phyloP scores from a whole-genome alignment of 2,329 filamentous ascomycete species.

The Dactylellina haptotyla region DNA sequence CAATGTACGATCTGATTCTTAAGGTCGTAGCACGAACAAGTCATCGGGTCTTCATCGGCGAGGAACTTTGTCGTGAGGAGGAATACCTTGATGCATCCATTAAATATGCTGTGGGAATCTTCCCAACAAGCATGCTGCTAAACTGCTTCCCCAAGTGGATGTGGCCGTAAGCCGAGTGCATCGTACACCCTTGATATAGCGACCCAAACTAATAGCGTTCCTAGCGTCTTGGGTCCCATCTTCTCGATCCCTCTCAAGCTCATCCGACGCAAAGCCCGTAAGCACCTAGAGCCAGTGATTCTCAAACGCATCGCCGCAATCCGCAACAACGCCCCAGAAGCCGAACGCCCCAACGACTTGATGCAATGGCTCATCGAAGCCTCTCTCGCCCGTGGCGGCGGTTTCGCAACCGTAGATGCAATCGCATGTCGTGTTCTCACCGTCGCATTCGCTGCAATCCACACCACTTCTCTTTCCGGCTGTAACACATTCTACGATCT shows the following conservation, averaged over 20 bases:
- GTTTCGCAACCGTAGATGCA: constrained; percentile 32
- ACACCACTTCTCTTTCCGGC: constrained; percentile 49
- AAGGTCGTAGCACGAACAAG: constrained; percentile 65
- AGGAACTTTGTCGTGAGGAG: constrained; percentile 64
- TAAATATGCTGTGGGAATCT: constrained; percentile 64
- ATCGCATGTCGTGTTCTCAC: constrained; percentile 42
- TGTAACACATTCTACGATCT: constrained; percentile 49
- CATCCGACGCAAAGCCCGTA: constrained; percentile 33
- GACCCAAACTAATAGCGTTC: not conserved
- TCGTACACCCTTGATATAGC: not conserved
- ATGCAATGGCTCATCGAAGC: constrained; percentile 53
- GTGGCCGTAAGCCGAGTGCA: constrained; percentile 30
- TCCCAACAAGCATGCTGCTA: constrained; percentile 59
- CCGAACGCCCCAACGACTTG: constrained; percentile 50
- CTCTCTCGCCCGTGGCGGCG: constrained; percentile 40
- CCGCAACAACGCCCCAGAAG: constrained; percentile 35
- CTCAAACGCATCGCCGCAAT: constrained; percentile 42
- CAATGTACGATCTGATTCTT: constrained; percentile 63
- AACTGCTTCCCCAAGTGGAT: constrained; percentile 49
- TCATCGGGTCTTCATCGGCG: constrained; percentile 65
- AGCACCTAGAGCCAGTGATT: constrained; percentile 46
- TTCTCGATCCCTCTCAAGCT: constrained; percentile 28
- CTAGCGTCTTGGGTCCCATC: constrained; percentile 28
- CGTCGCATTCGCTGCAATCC: constrained; percentile 50
- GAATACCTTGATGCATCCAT: constrained; percentile 65